Evolutionary conservation across 2,329 filamentous ascomycete genomes (phyloP).

Genomic region (Pleoardoris graminearum): DNA sequence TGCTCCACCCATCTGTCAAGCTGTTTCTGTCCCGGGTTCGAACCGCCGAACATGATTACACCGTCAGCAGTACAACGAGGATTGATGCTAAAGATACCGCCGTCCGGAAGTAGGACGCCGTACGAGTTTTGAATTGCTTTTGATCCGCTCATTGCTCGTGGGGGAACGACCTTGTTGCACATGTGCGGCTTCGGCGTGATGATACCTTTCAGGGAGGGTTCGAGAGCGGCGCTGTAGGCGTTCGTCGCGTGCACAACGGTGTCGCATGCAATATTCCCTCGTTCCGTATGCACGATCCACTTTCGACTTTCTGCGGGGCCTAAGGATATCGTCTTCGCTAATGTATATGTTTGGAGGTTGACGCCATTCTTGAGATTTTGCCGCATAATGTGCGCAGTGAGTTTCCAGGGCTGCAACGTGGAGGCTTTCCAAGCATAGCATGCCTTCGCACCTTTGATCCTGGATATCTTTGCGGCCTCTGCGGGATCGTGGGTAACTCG

Average conservation of each 20-base stretch:
- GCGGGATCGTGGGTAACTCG: slow-evolving; percentile 23
- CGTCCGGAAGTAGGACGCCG: slow-evolving; percentile 34
- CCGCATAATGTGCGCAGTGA: slow-evolving; percentile 34
- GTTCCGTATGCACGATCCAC: slow-evolving; percentile 25
- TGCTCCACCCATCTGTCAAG: slow-evolving; percentile 35
- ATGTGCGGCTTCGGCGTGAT: slow-evolving; percentile 37
- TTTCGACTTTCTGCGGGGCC: slow-evolving; percentile 8
- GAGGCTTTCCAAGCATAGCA: slow-evolving; percentile 32
- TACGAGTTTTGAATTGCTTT: slow-evolving; percentile 37
- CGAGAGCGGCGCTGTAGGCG: slow-evolving; percentile 31
- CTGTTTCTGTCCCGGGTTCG: slow-evolving; percentile 36
- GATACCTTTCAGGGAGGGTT: slow-evolving; percentile 23
- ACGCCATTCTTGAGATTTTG: slow-evolving; percentile 20
- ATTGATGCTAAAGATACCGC: slow-evolving; percentile 40
- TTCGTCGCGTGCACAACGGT: slow-evolving; percentile 30
- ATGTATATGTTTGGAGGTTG: slow-evolving; percentile 29
- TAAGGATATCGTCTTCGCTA: slow-evolving; percentile 16
- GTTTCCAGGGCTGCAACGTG: slow-evolving; percentile 33
- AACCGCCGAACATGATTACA: slow-evolving; percentile 39
- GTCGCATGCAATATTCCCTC: slow-evolving; percentile 25
- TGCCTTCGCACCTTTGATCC: slow-evolving; percentile 27
- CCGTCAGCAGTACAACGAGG: slow-evolving; percentile 36
- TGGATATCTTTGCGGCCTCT: slow-evolving; percentile 18
- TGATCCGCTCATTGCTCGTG: slow-evolving; percentile 21
- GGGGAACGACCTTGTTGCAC: slow-evolving; percentile 30